Percentiles rank a stretch among this genome's conserved stretches.
Conservation (phyloP, 768 basidiomycete species). For the Mycena galericulata region DNA sequence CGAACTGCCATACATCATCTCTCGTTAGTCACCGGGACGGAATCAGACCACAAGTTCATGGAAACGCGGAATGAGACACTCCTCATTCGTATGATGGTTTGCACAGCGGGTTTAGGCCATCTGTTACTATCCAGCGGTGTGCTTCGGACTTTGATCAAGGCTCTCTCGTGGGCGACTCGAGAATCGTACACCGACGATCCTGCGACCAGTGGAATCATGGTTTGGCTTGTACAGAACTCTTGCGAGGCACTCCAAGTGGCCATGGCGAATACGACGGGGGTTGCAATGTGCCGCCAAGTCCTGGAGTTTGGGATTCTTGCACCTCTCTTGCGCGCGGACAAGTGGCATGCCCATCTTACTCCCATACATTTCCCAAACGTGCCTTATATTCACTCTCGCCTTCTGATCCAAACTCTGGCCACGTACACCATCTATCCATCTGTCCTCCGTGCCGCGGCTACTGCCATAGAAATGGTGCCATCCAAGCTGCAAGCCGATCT, state of each 20-base stretch:
- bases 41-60: conserved; percentile 1
- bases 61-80: conserved; percentile 11
- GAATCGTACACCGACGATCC: conserved; percentile 25
- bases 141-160: conserved; percentile 13
- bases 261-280: conserved; percentile 5
- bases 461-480: conserved; percentile 17
- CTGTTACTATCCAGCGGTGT: conserved; percentile 7
- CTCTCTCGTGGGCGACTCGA: conserved; percentile 14
- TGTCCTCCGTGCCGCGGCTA: conserved; percentile 17
- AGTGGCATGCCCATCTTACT: conserved; percentile 20
- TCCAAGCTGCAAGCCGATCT: conserved; percentile 16
- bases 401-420: conserved; percentile 21
- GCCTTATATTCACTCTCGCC: conserved; percentile 18
- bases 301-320: conserved; percentile 19
- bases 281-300: conserved; percentile 11
- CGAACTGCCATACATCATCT: conserved; percentile 18
- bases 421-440: conserved; percentile 25
- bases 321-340: conserved; percentile 17
- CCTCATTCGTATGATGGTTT: conserved; percentile 15
- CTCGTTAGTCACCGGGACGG: conserved; percentile 1
- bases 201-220: conserved; percentile 18
- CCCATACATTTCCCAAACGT: conserved; percentile 13
- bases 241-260: conserved; percentile 19
- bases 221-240: conserved; percentile 17
- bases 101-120: conserved; percentile 2